Conservation (phyloP, 2,329 filamentous ascomycete genomes). For the Conoideocrella luteorostrata region DNA sequence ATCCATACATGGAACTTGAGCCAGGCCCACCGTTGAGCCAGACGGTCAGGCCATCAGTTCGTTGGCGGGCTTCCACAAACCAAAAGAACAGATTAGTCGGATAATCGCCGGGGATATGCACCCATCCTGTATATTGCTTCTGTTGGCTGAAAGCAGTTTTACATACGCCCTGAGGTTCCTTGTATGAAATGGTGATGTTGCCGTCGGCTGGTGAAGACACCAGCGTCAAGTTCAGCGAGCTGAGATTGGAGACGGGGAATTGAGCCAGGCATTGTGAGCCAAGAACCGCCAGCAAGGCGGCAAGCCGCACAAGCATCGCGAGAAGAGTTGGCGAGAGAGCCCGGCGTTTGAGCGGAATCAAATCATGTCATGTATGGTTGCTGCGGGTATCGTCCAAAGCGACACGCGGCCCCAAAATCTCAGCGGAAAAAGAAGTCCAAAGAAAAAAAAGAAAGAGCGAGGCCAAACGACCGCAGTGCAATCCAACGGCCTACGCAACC, state of each 20-base stretch:
- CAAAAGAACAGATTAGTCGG: conserved; percentile 47
- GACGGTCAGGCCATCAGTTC: conserved; percentile 42
- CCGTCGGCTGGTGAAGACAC: conserved; percentile 56
- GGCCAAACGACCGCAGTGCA: too few species aligned
- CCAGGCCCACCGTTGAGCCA: conserved; percentile 66
- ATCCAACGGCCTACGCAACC: too few species aligned
- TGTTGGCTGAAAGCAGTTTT: conserved; percentile 58
- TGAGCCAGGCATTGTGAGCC: conserved; percentile 22
- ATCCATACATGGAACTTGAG: conserved; percentile 56
- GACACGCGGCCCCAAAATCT: too few species aligned
- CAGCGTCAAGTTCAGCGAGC: conserved; percentile 41
- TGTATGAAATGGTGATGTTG: conserved; percentile 63
- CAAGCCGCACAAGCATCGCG: conserved; percentile 13
- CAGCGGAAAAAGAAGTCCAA: neutral
- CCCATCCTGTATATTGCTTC: conserved; percentile 66
- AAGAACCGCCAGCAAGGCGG: conserved; percentile 12
- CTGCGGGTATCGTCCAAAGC: too few species aligned
- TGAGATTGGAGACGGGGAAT: conserved; percentile 24
- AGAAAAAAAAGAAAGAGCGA: neutral
- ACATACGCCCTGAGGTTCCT: conserved; percentile 54
- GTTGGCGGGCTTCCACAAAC: conserved; percentile 40
- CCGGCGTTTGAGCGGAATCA: neutral
- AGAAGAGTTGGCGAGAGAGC: neutral
- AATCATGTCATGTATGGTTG: conserved; percentile 8
- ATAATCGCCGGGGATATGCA: conserved; percentile 51